These are phyloP conservation scores for Yarrowia yakushimensis DNA, from an alignment of 805 yeast genomes.

Conservation along the genomic window DNA sequence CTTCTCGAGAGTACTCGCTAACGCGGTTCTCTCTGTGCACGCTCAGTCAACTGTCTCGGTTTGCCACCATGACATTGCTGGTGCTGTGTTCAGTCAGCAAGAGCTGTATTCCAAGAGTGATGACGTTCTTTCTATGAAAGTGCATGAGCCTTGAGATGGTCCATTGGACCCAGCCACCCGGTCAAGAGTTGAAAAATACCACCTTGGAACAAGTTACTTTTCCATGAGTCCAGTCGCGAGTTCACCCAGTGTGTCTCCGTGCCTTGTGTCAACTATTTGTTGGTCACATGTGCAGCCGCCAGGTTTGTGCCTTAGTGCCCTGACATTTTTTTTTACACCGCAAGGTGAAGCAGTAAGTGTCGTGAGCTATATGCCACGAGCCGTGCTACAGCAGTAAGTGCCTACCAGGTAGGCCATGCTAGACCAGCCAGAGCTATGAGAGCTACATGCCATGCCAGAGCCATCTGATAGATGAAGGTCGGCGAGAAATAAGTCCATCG, in stretches of 20 bases:
- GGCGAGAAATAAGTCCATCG: background rate
- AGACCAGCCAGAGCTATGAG: background rate
- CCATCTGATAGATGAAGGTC: background rate
- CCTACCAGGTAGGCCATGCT: background rate
- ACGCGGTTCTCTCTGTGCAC: background rate
- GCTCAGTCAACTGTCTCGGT: background rate
- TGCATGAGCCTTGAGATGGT: conserved; percentile 10
- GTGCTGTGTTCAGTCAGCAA: background rate
- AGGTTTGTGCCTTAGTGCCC: background rate
- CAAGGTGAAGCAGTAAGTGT: background rate
- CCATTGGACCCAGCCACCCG: background rate
- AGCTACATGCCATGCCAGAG: background rate
- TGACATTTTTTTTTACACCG: background rate
- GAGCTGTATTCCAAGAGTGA: conserved; percentile 14
- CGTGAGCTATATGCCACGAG: background rate
- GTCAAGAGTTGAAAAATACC: conserved; percentile 15
- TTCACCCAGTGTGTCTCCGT: conserved; percentile 1
- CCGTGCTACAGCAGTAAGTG: background rate
- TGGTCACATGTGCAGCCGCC: conserved; percentile 19
- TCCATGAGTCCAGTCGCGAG: conserved; percentile 16
- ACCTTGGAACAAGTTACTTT: background rate
- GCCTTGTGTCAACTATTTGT: background rate
- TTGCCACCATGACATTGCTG: background rate
- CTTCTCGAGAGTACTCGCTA: background rate
- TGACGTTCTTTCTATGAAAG: background rate